Evolutionary conservation across 2,329 filamentous ascomycete genomes (phyloP), one percentile per base, ranked within the genome.

Genomic region (Parasarocladium wereldwijsianum): DNA sequence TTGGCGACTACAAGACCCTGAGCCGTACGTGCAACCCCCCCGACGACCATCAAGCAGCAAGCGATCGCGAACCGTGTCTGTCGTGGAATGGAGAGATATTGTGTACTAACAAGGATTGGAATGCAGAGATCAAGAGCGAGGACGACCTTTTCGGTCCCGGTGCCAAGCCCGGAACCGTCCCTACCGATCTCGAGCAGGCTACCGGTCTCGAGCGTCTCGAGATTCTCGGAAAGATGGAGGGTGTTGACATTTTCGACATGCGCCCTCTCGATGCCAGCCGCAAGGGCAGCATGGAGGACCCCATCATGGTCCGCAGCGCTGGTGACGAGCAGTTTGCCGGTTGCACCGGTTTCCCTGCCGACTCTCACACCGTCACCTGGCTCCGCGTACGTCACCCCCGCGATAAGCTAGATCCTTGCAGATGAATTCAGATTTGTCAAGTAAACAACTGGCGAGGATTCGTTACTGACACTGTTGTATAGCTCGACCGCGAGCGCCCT

Each of bases 161-260:
- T 65, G 85, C 80, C 46, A 58, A 70, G 46, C 62, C 75, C 40
- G 87, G 90, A 52, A 81, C 79, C 54, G 66, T 98, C 43, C 84
- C 90, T 43, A 92, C 83, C 62, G 90, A 98, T 60, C 60, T 93
- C 54, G 85, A 96, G 58, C 90, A 98, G 60, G 64, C 90, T 36
- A 96, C 90, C 46, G 90, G 90, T 81, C 70, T 96, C 36, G 90
- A 98, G 70, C 86, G 90, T 73, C 73, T 98, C 46, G 90, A 98
- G 64, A 90, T 98, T 51, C 70, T 98, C 55, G 90, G 90, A 62
- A 98, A 98, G 76, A 93, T 96, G 80, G 84, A 96, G 69, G 86
- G 90, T 43, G 66, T 94, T 48, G 90, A 98, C 54, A 68, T 96
- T 55, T 98, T 98, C 66, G 86, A 98, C 64, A 93, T 96, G 90